Evolutionary conservation across 768 basidiomycete species (phyloP).

Genomic region (Zangia roseola): DNA sequence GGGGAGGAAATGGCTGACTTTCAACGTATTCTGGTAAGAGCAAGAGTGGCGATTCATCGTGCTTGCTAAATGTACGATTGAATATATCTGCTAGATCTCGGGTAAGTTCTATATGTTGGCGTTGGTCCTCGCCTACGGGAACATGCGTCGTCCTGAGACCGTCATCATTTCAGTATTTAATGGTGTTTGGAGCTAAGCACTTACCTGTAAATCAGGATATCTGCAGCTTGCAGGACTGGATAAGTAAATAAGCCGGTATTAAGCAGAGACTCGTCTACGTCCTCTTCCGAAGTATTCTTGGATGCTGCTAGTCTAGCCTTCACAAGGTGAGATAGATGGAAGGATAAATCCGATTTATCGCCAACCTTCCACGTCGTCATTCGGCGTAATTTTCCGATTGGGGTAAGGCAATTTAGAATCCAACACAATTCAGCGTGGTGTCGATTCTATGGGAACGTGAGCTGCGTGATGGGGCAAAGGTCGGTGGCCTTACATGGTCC

Average conservation of each 20-base stretch:
- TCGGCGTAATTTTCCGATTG: constrained; percentile 75
- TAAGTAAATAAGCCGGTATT: constrained; percentile 89
- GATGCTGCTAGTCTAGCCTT: constrained; percentile 76
- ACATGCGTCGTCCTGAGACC: constrained; percentile 77
- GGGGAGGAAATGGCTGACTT: constrained; percentile 49
- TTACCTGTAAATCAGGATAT: constrained; percentile 83
- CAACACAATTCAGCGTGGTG: constrained; percentile 87
- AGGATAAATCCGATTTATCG: background rate
- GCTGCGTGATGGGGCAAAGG: background rate
- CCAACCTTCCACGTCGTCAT: constrained; percentile 98
- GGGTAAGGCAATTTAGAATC: constrained; percentile 84
- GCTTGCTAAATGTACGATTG: constrained; percentile 62
- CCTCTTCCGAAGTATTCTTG: constrained; percentile 72
- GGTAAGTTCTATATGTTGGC: constrained; percentile 88
- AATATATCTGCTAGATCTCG: constrained; percentile 83
- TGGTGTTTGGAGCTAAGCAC: constrained; percentile 13
- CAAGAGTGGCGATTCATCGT: constrained; percentile 51
- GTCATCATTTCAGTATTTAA: background rate
- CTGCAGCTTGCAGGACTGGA: constrained; percentile 91
- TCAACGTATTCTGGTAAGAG: constrained; percentile 69
- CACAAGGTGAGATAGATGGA: background rate
- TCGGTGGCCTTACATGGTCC: constrained; percentile 65
- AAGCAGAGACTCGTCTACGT: constrained; percentile 78
- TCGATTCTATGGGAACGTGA: constrained; percentile 53
- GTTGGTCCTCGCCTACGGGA: constrained; percentile 95